A percentile compares a stretch with the other conserved stretches of the same genome.
Conservation (phyloP, 139 green algal genomes). For the Tetradesmus obliquus region DNA sequence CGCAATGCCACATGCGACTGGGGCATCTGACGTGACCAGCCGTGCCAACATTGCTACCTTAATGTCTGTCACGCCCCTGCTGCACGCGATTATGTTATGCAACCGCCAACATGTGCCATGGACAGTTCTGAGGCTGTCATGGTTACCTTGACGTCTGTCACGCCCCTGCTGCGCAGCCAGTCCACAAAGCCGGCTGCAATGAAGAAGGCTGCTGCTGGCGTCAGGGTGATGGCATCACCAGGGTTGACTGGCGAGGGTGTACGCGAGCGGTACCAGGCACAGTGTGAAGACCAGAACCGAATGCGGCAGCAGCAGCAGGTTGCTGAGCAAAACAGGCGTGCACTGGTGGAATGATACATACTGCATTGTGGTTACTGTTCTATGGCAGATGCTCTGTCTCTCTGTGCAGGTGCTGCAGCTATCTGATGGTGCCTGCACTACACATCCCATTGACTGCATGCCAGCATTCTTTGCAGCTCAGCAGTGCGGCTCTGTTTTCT, state of each 20-base stretch:
- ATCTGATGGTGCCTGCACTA: too few species aligned
- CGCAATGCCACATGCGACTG: too few species aligned
- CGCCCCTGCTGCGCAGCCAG: constrained; percentile 68
- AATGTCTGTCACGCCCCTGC: too few species aligned
- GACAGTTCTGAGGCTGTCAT: not conserved
- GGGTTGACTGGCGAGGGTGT: constrained; percentile 1
- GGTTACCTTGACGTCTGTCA: constrained; percentile 14
- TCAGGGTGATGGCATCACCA: constrained; percentile 82
- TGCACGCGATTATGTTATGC: not conserved
- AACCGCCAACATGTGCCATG: not conserved
- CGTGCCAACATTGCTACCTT: too few species aligned
- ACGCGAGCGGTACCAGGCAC: not conserved
- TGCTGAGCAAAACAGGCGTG: not conserved
- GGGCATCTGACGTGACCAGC: too few species aligned
- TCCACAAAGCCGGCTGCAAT: constrained; percentile 85
- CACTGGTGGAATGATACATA: not conserved
- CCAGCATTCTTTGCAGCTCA: too few species aligned
- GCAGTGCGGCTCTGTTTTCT: too few species aligned
- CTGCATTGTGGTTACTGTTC: not conserved
- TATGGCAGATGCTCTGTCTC: not conserved
- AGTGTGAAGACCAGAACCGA: not conserved
- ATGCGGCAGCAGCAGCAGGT: not conserved
- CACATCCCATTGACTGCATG: too few species aligned
- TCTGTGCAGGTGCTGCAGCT: too few species aligned
- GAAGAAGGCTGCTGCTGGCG: constrained; percentile 75